Conservation (phyloP, 2,329 filamentous ascomycete genomes). For the Westerdykella sp. region DNA sequence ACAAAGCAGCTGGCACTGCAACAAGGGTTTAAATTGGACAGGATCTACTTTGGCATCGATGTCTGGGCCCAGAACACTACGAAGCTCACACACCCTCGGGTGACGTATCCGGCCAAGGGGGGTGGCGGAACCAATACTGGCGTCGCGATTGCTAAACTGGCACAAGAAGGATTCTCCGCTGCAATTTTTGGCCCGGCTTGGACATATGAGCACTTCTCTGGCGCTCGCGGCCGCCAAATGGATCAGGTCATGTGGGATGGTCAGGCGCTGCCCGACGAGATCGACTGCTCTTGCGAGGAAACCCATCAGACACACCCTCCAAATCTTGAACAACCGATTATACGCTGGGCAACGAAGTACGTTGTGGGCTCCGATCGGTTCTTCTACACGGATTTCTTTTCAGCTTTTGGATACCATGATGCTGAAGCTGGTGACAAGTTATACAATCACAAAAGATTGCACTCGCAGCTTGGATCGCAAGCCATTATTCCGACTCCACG, state of each 20-base stretch:
- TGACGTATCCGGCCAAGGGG: constrained; percentile 34
- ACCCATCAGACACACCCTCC: constrained; percentile 12
- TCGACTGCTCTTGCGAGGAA: constrained; percentile 33
- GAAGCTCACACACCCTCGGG: constrained; percentile 21
- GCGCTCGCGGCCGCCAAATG: constrained; percentile 16
- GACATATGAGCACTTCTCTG: constrained; percentile 42
- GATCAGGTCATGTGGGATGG: constrained; percentile 36
- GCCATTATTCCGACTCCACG: constrained; percentile 24
- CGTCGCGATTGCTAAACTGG: constrained; percentile 35
- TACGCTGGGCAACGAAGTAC: constrained; percentile 21
- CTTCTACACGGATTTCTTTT: constrained; percentile 36
- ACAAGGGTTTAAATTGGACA: constrained; percentile 16
- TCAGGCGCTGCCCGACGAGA: constrained; percentile 13
- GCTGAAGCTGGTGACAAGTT: constrained; percentile 7
- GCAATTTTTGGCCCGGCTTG: constrained; percentile 44
- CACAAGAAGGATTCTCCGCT: constrained; percentile 31
- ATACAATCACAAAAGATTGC: constrained; percentile 12
- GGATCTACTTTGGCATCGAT: constrained; percentile 42
- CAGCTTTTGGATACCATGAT: constrained; percentile 23
- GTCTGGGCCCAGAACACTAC: constrained; percentile 42
- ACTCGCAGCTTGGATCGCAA: constrained; percentile 31
- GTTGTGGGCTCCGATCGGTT: constrained; percentile 32
- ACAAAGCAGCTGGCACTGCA: constrained; percentile 19
- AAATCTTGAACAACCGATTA: constrained; percentile 22
- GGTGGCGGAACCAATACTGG: constrained; percentile 41